Evolutionary conservation across 2,329 filamentous ascomycete genomes (phyloP), one percentile per base, ranked within the genome.

Genomic region (Verticillium nubilum): DNA sequence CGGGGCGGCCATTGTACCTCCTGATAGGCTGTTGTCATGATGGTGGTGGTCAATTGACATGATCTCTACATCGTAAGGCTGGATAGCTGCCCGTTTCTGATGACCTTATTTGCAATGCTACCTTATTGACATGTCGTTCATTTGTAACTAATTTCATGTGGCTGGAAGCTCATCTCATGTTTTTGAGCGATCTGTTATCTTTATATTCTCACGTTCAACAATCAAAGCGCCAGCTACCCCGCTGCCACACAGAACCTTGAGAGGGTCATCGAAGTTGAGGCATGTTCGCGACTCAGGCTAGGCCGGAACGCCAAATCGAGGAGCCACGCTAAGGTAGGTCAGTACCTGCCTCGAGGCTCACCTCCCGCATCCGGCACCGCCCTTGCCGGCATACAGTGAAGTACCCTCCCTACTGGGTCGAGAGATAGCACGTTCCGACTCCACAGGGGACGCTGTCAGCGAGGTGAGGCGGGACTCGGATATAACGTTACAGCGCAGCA

Each of bases 401-500:
- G 42, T 50, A 50, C 42, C 42, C 25, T 26, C n/a, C 25, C 35
- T 12, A 37, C 35, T 37, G 35, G 35, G 35, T 37, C 35, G 17
- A 7, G 17, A n/a, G 35, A n/a, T 5, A 37, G 13, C 35, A 37
- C 13, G 17, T 50, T n/a, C n/a, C n/a, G 12, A 10, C 42, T 12
- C 19, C 42, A n/a, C n/a, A 23, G n/a, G 9, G n/a, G n/a, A 50
- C 42, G 42, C 19, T 19, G 7, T 9, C n/a, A 50, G 42, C 10
- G 37, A 52, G 33, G 37, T 52, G 33, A 50, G 33, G 37, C 35
- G 15, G 54, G 37, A 31, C 42, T 61, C 61, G 61, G 37, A 61
- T 62, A 62, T 61, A 58, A 62, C 61, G 57, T 62, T 62, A 59
- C 61, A 61, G 57, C 53, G 59, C 59, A 62, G 42, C 17, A 50